Evolutionary conservation across 805 yeast species (phyloP), one percentile per base, ranked within the genome.

Genomic region (Candida boidinii): DNA sequence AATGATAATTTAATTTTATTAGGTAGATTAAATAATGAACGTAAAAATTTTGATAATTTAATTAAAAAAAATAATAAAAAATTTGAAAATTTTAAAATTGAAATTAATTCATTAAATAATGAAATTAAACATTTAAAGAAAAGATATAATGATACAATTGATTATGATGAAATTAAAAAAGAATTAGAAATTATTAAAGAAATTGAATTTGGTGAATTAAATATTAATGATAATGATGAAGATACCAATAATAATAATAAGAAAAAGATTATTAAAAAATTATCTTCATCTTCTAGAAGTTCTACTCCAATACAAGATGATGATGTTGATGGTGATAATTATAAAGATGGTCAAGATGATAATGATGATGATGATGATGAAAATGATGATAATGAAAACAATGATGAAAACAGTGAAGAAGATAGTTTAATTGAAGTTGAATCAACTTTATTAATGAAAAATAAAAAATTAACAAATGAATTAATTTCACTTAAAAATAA

Each of bases 141-240:
- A 17, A 69, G 71, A 35, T 49, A 80, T 28, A 58, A 60, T 3
- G 53, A 61, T 21, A 72, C 76, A 32, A 58, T 67, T 2, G 95
- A 87, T 50, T 87, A 88, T 54, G 87, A 82, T 33, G 87, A 84
- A 39, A 52, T 87, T 30, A 86, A 85, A 51, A 70, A 73, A 31
- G 96, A 88, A 47, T 61, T 88, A 42, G 70, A 68, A 14, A 70
- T 86, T 17, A 53, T 87, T 39, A 76, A 80, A 49, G 77, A 79
- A 41, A 78, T 86, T 24, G 85, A 83, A 46, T 81, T 86, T 56
- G 88, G 88, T 4, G 48, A n/a, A n/a, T n/a, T n/a, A n/a, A n/a
- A n/a, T n/a, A n/a, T n/a, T n/a, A n/a, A 22, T n/a, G 24, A 22
- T n/a, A 22, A n/a, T 22, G 24, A 22, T 22, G n/a, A n/a, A n/a